phyloP scores from a whole-genome alignment of 2,329 filamentous ascomycete genomes.

The Penicillium aurantiogriseum region DNA sequence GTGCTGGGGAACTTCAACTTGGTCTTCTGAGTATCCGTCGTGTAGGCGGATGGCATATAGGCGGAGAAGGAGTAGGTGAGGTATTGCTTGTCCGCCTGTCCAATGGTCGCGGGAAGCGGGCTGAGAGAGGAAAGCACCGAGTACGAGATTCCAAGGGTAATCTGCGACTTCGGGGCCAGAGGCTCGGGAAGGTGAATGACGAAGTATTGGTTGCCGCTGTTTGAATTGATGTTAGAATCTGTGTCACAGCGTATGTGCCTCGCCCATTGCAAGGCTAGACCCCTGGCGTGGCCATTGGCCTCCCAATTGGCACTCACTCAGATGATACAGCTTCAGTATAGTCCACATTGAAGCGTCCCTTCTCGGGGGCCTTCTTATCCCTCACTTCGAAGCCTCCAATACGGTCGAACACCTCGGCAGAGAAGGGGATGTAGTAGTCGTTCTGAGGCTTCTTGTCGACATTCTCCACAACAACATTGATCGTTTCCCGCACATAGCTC shows the following conservation, averaged over 20 bases:
- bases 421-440: slow-evolving; percentile 90
- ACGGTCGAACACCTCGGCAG: slow-evolving; percentile 68
- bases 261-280: not conserved
- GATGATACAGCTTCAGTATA: slow-evolving; percentile 60
- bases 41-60: slow-evolving; percentile 79
- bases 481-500: slow-evolving; percentile 80
- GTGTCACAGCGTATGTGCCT: not conserved
- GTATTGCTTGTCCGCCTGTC: slow-evolving; percentile 84
- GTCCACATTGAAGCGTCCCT: slow-evolving; percentile 67
- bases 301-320: slow-evolving; percentile 55
- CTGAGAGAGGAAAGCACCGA: slow-evolving; percentile 73
- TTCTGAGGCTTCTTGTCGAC: slow-evolving; percentile 72
- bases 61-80: slow-evolving; percentile 82
- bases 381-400: slow-evolving; percentile 87
- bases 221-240: slow-evolving; percentile 9
- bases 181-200: slow-evolving; percentile 74
- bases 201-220: slow-evolving; percentile 76
- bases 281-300: slow-evolving; percentile 36
- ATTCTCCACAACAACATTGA: slow-evolving; percentile 96
- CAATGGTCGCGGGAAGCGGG: slow-evolving; percentile 77
- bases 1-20: slow-evolving; percentile 83
- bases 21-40: slow-evolving; percentile 90
- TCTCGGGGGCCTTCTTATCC: slow-evolving; percentile 77
- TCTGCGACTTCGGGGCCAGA: slow-evolving; percentile 71
- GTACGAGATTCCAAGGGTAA: slow-evolving; percentile 85